Conservation (phyloP, 1,284 basidiomycete genomes). For the Trichosporon coremiiforme region DNA sequence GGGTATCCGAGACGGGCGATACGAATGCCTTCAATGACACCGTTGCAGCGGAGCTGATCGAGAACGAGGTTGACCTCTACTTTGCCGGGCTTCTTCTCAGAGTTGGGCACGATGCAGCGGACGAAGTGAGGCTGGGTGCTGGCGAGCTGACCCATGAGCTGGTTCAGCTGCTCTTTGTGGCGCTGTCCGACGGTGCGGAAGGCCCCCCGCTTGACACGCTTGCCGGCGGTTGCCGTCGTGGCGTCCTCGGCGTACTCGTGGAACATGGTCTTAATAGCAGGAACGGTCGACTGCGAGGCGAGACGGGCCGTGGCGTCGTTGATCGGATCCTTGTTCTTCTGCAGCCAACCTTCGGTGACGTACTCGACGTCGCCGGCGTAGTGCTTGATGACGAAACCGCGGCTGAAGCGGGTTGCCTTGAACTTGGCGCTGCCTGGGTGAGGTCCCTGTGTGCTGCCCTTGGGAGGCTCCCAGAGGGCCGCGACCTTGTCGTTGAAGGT, state of each 20-base stretch:
- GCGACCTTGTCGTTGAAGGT: slow-evolving; percentile 91
- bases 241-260: slow-evolving; percentile 72
- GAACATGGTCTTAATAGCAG: slow-evolving; percentile 81
- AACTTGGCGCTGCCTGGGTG: slow-evolving; percentile 83
- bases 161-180: slow-evolving; percentile 93
- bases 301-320: slow-evolving; percentile 95
- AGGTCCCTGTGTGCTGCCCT: slow-evolving; percentile 24
- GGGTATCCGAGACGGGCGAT: slow-evolving; percentile 98
- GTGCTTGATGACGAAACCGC: slow-evolving; percentile 94
- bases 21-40: slow-evolving; percentile 97
- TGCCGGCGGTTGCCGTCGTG: slow-evolving; percentile 59
- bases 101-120: slow-evolving; percentile 96
- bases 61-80: slow-evolving; percentile 93
- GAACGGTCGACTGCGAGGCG: slow-evolving; percentile 78
- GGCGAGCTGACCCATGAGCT: slow-evolving; percentile 87
- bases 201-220: slow-evolving; percentile 91
- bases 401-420: slow-evolving; percentile 81
- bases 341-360: slow-evolving; percentile 92
- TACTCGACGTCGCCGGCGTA: slow-evolving; percentile 98
- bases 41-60: slow-evolving; percentile 96
- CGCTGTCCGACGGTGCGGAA: slow-evolving; percentile 95
- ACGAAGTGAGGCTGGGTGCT: slow-evolving; percentile 98
- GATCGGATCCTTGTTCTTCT: slow-evolving; percentile 99
- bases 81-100: slow-evolving; percentile 85
- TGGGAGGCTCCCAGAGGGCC: slow-evolving; percentile 49